phyloP scores from a whole-genome alignment of 768 basidiomycete genomes.

The Pisolithus microcarpus region DNA sequence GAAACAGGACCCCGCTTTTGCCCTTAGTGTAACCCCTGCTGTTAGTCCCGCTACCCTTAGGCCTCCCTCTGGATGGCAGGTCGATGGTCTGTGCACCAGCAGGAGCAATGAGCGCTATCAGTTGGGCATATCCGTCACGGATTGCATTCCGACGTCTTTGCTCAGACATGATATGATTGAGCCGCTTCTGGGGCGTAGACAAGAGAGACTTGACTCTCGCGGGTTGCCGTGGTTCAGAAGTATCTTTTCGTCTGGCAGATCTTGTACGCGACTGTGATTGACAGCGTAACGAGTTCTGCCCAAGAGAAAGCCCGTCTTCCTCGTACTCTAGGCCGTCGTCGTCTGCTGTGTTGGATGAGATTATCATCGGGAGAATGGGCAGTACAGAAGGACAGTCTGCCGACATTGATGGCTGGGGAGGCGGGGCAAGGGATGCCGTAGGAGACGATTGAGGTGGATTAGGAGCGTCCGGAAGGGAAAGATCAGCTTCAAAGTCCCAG shows the following conservation, averaged over 20 bases:
- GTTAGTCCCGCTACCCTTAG: conserved; percentile 66
- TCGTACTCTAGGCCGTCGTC: conserved; percentile 4
- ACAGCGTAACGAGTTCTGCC: conserved; percentile 7
- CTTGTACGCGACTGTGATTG: conserved; percentile 7
- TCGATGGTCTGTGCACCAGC: conserved; percentile 63
- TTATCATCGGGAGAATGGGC: background rate
- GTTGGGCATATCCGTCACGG: conserved; percentile 80
- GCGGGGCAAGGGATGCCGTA: background rate
- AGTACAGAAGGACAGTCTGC: background rate
- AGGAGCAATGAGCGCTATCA: conserved; percentile 77
- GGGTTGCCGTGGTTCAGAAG: conserved; percentile 19
- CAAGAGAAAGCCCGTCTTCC: conserved; percentile 5
- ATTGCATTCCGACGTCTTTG: conserved; percentile 92
- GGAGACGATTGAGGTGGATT: conserved; percentile 4
- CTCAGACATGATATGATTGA: conserved; percentile 93
- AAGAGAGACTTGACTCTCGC: conserved; percentile 56
- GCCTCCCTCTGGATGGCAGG: conserved; percentile 71
- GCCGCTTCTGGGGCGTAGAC: conserved; percentile 78
- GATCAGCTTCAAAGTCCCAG: conserved; percentile 53
- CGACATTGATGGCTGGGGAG: background rate
- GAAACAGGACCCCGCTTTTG: conserved; percentile 84
- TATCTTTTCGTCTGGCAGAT: conserved; percentile 17
- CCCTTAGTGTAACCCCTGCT: conserved; percentile 70
- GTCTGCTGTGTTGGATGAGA: conserved; percentile 1
- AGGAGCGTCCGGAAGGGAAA: conserved; percentile 10